Evolutionary conservation across 1,284 basidiomycete species (phyloP).

Genomic region (Grifola frondosa): DNA sequence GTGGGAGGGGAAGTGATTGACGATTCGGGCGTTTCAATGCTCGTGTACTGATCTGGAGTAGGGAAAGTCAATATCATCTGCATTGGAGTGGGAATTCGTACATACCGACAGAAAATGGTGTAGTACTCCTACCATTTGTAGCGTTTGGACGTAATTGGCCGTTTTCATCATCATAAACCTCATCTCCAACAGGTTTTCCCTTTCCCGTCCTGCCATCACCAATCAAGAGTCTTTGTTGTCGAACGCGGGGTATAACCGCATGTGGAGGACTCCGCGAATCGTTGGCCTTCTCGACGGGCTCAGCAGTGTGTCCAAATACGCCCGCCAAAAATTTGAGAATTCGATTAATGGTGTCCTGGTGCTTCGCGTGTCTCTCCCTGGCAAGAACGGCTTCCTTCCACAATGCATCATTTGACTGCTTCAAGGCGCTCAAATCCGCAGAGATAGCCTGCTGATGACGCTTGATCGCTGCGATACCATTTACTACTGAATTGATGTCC

Average conservation of each 20-base stretch:
- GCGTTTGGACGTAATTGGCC: constrained; percentile 15
- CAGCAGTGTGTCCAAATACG: constrained; percentile 74
- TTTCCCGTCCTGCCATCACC: constrained; percentile 47
- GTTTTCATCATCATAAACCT: constrained; percentile 41
- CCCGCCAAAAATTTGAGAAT: constrained; percentile 94
- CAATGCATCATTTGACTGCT: constrained; percentile 83
- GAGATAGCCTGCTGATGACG: constrained; percentile 91
- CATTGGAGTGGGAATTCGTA: not conserved
- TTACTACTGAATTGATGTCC: constrained; percentile 76
- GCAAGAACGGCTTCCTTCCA: constrained; percentile 91
- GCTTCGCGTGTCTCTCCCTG: constrained; percentile 81
- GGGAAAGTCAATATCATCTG: not conserved
- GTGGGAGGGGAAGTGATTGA: constrained; percentile 18
- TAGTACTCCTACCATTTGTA: constrained; percentile 7
- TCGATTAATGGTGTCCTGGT: constrained; percentile 96
- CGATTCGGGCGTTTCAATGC: constrained; percentile 32
- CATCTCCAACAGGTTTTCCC: constrained; percentile 37
- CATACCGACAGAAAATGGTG: constrained; percentile 22
- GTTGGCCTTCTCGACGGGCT: constrained; percentile 43
- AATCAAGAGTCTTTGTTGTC: constrained; percentile 67
- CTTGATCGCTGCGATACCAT: constrained; percentile 86
- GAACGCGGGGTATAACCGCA: constrained; percentile 50
- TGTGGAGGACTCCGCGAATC: constrained; percentile 36
- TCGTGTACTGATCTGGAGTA: constrained; percentile 30
- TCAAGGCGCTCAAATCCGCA: constrained; percentile 84